Conservation (phyloP, 768 basidiomycete genomes). For the Kwoniella pini region DNA sequence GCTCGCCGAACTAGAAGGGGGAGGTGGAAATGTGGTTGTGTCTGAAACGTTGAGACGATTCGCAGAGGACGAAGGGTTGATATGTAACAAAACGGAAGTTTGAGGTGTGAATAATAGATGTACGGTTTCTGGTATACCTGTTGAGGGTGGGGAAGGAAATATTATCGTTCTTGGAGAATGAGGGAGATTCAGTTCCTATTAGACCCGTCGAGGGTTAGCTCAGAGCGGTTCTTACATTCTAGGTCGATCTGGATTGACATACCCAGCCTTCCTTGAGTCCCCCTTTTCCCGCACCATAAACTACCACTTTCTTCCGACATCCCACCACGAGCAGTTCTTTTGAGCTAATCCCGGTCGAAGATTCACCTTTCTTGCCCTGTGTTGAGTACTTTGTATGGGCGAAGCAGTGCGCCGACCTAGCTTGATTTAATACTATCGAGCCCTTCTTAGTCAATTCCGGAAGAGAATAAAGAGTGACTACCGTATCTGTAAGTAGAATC, state of each 20-base stretch:
- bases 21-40: conserved; percentile 29
- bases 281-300: conserved; percentile 82
- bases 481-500: conserved; percentile 61
- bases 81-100: conserved; percentile 39
- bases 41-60: conserved; percentile 37
- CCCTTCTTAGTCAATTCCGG: conserved; percentile 67
- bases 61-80: conserved; percentile 33
- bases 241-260: conserved; percentile 66
- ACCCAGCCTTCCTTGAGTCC: conserved; percentile 65
- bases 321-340: conserved; percentile 77
- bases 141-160: conserved; percentile 73
- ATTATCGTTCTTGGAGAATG: conserved; percentile 86
- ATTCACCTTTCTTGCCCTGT: conserved; percentile 36
- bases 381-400: conserved; percentile 63
- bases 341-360: conserved; percentile 32
- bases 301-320: conserved; percentile 76
- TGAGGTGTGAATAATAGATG: conserved; percentile 63
- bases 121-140: conserved; percentile 63
- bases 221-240: conserved; percentile 62
- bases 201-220: not conserved
- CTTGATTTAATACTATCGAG: conserved; percentile 67
- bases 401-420: conserved; percentile 81
- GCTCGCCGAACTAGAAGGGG: conserved; percentile 10
- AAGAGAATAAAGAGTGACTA: conserved; percentile 72
- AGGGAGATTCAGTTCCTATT: conserved; percentile 75